A percentile compares a stretch with the other conserved stretches of the same genome.
phyloP scores from a whole-genome alignment of 1,284 basidiomycete species.

The Uromyces viciae-fabae region DNA sequence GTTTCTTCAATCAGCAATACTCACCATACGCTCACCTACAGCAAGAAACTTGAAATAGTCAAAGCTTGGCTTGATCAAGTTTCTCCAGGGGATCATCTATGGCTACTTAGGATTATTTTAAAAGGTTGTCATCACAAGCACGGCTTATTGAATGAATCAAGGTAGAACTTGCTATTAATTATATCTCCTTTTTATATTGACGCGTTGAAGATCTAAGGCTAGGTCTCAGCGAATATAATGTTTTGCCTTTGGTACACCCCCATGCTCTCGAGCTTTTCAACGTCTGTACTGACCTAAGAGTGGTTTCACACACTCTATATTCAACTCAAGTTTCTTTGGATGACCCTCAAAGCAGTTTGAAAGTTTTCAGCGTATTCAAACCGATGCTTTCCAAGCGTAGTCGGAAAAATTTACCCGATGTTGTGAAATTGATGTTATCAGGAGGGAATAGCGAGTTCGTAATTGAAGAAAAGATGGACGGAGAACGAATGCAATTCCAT shows the following conservation, averaged over 20 bases:
- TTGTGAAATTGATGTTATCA: conserved; percentile 70
- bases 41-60: conserved; percentile 69
- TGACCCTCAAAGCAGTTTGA: conserved; percentile 70
- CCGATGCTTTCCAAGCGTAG: conserved; percentile 87
- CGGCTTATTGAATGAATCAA: too few relatives aligned
- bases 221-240: conserved; percentile 67
- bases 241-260: conserved; percentile 80
- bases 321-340: not conserved
- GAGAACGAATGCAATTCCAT: conserved; percentile 89
- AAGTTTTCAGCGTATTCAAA: conserved; percentile 75
- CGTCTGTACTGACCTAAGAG: conserved; percentile 87
- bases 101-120: conserved; percentile 86
- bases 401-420: conserved; percentile 67
- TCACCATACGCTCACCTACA: conserved; percentile 52
- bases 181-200: not conserved
- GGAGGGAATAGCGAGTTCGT: conserved; percentile 65
- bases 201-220: conserved; percentile 56
- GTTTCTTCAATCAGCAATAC: not conserved
- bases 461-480: conserved; percentile 93
- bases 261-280: conserved; percentile 87
- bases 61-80: conserved; percentile 71
- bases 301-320: conserved; percentile 66
- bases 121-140: conserved; percentile 64
- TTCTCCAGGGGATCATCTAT: conserved; percentile 77
- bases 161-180: too few relatives aligned